Evolutionary conservation across 1,284 basidiomycete genomes (phyloP), one percentile per base, ranked within the genome.

Genomic region (Porogramme epimiltina): DNA sequence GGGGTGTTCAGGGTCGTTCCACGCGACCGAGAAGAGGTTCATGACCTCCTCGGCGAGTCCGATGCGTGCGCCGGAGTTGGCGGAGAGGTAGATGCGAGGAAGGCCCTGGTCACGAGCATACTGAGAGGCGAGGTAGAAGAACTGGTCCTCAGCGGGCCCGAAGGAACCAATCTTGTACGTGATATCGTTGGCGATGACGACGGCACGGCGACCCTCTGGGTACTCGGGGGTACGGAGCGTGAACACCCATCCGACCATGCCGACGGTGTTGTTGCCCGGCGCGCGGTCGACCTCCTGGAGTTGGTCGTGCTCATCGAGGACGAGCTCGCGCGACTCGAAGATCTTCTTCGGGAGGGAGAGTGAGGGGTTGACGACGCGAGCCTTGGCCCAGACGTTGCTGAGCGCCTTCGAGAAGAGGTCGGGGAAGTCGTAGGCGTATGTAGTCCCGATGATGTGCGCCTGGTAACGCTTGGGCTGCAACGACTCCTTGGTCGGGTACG

Each of bases 131-230:
- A 91, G 88, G 74, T 86, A 95, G 79, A 99, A 99, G 85, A 91
- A 98, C 56, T 93, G 89, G 73, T 99, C 97, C 72, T 99, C 97
- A 8, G 78, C 69, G 36, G 97, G 97, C 49, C 96, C 97, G 69
- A 99, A 99, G 11, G 96, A 98, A 60, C 97, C 97, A 57, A 98
- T 98, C 76, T 94, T 96, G 80, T 86, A 96, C 19, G 97, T 99
- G 73, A 99, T 99, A 67, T 99, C 97, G 76, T 99, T 99, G 52
- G 97, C 94, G 58, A 99, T 85, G 50, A 95, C 88, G 10, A 99
- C 89, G 1, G 89, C 83, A 58, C 83, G 85, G 62, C 97, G 92
- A 33, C 97, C 97, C 40, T 83, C 74, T 45, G 93, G 93, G 74
- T 84, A 98, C 73, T 99, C 97, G 11, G 97, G 97, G 1, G 97